phyloP scores from a whole-genome alignment of 371 early-diverging fungal genomes.

The Haplosporangium sp. region DNA sequence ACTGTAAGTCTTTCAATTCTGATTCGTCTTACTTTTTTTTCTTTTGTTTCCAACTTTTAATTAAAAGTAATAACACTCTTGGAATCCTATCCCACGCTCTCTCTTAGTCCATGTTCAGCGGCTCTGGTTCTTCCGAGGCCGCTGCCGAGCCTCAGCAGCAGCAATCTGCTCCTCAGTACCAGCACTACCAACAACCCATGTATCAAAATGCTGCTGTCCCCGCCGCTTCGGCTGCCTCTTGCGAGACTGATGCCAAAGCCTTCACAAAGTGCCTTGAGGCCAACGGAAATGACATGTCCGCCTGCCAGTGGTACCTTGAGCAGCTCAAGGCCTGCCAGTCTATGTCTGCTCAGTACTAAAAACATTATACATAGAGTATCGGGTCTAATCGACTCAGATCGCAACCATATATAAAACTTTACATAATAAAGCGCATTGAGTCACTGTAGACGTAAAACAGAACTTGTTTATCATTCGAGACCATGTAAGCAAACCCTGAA shows the following conservation, averaged over 20 bases:
- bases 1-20: constrained; percentile 60
- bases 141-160: constrained; percentile 48
- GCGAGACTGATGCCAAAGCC: constrained; percentile 89
- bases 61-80: neutral
- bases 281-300: constrained; percentile 80
- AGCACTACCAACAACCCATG: constrained; percentile 63
- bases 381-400: neutral
- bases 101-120: constrained; percentile 52
- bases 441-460: neutral
- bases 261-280: constrained; percentile 88
- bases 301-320: constrained; percentile 91
- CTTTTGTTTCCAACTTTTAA: neutral
- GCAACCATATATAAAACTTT: neutral
- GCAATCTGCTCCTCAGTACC: constrained; percentile 52
- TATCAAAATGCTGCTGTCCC: constrained; percentile 59
- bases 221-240: constrained; percentile 61
- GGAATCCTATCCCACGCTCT: neutral
- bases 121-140: constrained; percentile 49
- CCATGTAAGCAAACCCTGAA: neutral
- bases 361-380: neutral
- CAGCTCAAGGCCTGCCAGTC: constrained; percentile 90
- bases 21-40: neutral
- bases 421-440: constrained; percentile 5
- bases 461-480: neutral
- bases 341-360: constrained; percentile 64